A percentile compares a stretch with the other conserved stretches of the same genome.
phyloP scores from a whole-genome alignment of 768 basidiomycete genomes.

The Lentinula sp. region DNA sequence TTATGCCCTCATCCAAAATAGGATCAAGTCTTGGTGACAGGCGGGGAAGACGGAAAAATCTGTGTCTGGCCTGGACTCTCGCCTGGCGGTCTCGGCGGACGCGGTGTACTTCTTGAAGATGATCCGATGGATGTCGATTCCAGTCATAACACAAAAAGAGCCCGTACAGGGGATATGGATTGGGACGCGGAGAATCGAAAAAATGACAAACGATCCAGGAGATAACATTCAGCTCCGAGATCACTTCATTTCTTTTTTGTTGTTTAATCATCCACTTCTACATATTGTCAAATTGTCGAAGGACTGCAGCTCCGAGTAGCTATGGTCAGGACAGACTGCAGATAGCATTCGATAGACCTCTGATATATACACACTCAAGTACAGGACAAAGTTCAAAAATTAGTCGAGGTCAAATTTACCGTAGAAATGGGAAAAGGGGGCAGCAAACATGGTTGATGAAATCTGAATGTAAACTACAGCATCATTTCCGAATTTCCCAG shows the following conservation, averaged over 20 bases:
- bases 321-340: too few species aligned
- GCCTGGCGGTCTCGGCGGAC: background rate
- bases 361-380: too few species aligned
- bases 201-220: background rate
- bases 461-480: too few species aligned
- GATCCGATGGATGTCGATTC: constrained; percentile 4
- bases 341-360: too few species aligned
- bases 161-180: background rate
- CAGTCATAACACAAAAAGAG: background rate
- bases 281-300: too few species aligned
- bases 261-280: too few species aligned
- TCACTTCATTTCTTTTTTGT: background rate
- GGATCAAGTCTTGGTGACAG: constrained; percentile 37
- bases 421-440: too few species aligned
- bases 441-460: too few species aligned
- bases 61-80: constrained; percentile 28
- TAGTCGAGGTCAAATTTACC: too few species aligned
- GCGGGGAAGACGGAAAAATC: constrained; percentile 46
- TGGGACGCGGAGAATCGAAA: background rate
- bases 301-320: too few species aligned
- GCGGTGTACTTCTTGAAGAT: background rate
- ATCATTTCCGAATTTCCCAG: too few species aligned
- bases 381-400: too few species aligned
- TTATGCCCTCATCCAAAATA: constrained; percentile 10
- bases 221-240: background rate